These are phyloP conservation scores for Chaetoceros tenuissimus DNA, from an alignment of 108 stramenopile species.

Conservation along the genomic window DNA sequence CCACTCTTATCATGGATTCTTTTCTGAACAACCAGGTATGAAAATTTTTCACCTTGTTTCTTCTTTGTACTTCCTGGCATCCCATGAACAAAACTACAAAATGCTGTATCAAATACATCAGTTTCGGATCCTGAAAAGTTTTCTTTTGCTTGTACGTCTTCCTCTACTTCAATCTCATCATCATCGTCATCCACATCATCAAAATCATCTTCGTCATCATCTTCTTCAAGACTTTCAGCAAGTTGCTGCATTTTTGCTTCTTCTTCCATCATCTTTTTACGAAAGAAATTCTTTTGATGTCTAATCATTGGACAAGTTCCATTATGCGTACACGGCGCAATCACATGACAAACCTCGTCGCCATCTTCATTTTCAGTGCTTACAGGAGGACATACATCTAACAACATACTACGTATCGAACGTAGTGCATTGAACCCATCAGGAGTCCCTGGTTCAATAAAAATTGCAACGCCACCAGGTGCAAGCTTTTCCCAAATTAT, in stretches of 20 bases:
- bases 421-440: constrained; percentile 74
- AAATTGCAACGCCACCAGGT: constrained; percentile 57
- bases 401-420: constrained; percentile 65
- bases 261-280: constrained; percentile 14
- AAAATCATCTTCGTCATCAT: constrained; percentile 20
- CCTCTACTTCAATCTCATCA: constrained; percentile 11
- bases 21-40: constrained; percentile 78
- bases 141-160: constrained; percentile 7
- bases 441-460: constrained; percentile 81
- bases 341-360: constrained; percentile 53
- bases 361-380: constrained; percentile 1
- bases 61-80: constrained; percentile 44
- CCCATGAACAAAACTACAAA: constrained; percentile 83
- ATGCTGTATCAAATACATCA: constrained; percentile 44
- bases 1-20: constrained; percentile 7
- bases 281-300: constrained; percentile 42
- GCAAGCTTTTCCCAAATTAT: constrained; percentile 62
- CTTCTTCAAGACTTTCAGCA: constrained; percentile 3
- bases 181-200: constrained; percentile 23
- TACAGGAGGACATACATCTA: constrained; percentile 68
- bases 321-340: constrained; percentile 83
- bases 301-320: constrained; percentile 69
- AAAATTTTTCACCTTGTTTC: constrained; percentile 65
- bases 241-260: constrained; percentile 10
- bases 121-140: constrained; percentile 21